Base-by-base conservation (phyloP, 192 early-diverging fungal genomes). In the Entophlyctis luteolus region DNA sequence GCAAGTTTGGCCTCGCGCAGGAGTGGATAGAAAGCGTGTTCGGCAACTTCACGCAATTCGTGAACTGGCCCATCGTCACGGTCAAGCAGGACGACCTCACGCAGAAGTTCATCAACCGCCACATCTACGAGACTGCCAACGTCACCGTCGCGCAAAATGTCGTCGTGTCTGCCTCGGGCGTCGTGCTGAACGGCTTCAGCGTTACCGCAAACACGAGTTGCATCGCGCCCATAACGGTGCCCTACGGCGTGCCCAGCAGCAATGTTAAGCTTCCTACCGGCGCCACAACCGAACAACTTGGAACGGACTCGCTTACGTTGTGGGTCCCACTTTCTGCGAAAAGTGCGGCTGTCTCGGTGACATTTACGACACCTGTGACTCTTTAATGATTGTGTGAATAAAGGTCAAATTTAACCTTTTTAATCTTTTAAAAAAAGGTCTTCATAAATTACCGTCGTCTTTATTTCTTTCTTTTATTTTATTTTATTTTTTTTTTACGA, bases 171-270 rank as follows among this genome's bases (percentile, higher is more conserved):
- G 20, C 28, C 4, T 33, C 48, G 6, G 49, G 29, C 31, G 49
- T 55, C 14, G n/a, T 27, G 12, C 38, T 55, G 29, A 27, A 10
- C 33, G 56, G 56, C 4, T 58, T 58, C 32, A 36, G 5, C 8
- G 56, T 58, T 12, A 38, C 47, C 23, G 10, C 63, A 22, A 20
- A 46, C 28, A 28, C 12, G 6, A 65, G 35, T 33, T 65, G 63
- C 63, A 65, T 28, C 10, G 63, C 63, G 4, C 63, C 63, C 4
- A 16, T 65, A 8, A 65, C 63, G 12, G 10, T 65, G 49, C 63
- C 63, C 12, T 33, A 12, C 16, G 36, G 56, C 10, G 59, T 62
- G 12, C 42, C 34, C 6, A 27, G 10, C 23, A n/a, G 14, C 6
- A 58, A 58, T 34, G 52, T 53, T 53, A 23, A 38, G 14, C 18